Conservation (phyloP, 1,139 yeast genomes). For the Pichia sp. region DNA sequence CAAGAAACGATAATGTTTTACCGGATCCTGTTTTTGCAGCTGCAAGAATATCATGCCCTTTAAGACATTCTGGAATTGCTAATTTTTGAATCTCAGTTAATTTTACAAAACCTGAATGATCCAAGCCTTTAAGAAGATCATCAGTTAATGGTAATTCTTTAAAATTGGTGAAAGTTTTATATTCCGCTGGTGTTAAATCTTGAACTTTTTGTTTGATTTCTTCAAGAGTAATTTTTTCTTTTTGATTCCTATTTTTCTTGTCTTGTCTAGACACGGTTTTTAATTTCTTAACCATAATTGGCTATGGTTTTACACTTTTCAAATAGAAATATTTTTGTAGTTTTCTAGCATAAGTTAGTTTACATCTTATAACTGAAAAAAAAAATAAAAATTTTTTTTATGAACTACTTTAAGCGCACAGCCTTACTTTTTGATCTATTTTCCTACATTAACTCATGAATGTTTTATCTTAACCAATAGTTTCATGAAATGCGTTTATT, state of each 20-base stretch:
- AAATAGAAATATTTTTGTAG: no score
- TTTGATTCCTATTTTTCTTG: slow-evolving; percentile 34
- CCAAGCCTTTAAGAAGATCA: slow-evolving; percentile 64
- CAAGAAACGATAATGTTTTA: slow-evolving; percentile 83
- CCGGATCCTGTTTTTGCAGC: slow-evolving; percentile 98
- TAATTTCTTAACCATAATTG: slow-evolving; percentile 39
- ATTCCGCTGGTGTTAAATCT: slow-evolving; percentile 41
- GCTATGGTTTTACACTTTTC: no score
- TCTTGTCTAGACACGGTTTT: slow-evolving; percentile 34
- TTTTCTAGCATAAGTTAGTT: no score
- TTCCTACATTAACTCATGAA: no score
- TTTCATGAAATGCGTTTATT: no score
- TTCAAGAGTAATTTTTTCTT: slow-evolving; percentile 42
- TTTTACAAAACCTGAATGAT: slow-evolving; percentile 61
- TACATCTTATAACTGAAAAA: no score
- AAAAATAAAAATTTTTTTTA: no score
- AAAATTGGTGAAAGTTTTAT: slow-evolving; percentile 22
- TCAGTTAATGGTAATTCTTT: slow-evolving; percentile 70
- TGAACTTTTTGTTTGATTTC: slow-evolving; percentile 43
- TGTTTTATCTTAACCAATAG: no score
- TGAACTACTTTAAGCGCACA: no score
- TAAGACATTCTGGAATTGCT: slow-evolving; percentile 70
- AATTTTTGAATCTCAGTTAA: slow-evolving; percentile 83
- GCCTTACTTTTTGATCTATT: no score
- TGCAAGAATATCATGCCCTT: slow-evolving; percentile 80